A percentile compares a stretch with the other conserved stretches of the same genome.
Conservation (phyloP, 139 green algal genomes). For the Picochlorum costavermella region DNA sequence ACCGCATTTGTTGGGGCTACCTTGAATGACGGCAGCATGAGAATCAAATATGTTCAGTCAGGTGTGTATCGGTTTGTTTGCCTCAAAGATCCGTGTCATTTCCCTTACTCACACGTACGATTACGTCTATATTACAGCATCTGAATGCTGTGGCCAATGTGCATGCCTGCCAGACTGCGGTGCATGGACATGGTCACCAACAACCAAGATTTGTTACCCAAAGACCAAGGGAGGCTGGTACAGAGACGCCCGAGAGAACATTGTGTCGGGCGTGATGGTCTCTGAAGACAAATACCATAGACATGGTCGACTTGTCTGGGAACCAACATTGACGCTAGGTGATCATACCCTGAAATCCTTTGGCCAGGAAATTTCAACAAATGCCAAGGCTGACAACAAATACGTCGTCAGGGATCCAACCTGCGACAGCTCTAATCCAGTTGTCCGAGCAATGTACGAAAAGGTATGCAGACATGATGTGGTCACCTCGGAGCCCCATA, state of each 20-base stretch:
- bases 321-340: background rate
- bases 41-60: background rate
- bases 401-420: conserved; percentile 3
- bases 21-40: background rate
- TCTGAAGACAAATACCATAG: background rate
- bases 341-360: conserved; percentile 6
- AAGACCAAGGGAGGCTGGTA: background rate
- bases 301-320: background rate
- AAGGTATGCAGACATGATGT: background rate
- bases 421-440: background rate
- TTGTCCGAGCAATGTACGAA: conserved; percentile 1
- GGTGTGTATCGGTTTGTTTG: background rate
- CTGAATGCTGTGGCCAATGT: conserved; percentile 3
- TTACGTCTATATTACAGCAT: background rate
- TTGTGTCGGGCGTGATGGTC: conserved; percentile 2
- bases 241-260: background rate
- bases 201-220: conserved; percentile 9
- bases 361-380: background rate
- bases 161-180: background rate
- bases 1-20: background rate
- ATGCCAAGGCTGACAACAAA: background rate
- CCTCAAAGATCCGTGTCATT: background rate
- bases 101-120: too few relatives aligned
- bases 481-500: background rate
- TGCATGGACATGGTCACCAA: conserved; percentile 1